Percentiles rank a stretch among this genome's conserved stretches.
Evolutionary conservation across 106 monocot species (phyloP).

Genomic region (Dendrobium nobile): DNA sequence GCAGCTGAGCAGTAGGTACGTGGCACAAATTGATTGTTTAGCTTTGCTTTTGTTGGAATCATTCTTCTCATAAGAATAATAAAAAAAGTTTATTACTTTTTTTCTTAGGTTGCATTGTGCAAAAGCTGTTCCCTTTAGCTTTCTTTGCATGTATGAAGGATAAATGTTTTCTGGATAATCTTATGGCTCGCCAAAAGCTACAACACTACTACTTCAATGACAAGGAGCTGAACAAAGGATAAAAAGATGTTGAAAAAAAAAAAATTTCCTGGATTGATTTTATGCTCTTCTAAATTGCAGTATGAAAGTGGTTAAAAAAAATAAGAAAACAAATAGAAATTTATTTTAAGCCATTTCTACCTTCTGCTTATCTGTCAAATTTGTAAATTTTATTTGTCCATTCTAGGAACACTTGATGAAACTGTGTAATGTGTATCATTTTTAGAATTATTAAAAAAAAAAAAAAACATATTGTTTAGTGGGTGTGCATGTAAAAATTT

Average conservation of each 20-base stretch:
- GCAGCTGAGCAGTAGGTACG: slow-evolving; percentile 23
- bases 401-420: too few species aligned
- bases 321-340: too few species aligned
- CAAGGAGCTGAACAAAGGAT: background rate
- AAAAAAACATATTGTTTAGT: too few species aligned
- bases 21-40: background rate
- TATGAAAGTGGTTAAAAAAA: too few species aligned
- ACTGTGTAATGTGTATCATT: too few species aligned
- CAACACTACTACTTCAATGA: background rate
- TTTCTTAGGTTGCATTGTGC: background rate
- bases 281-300: too few species aligned
- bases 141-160: background rate
- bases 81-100: background rate
- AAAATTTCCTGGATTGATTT: too few species aligned
- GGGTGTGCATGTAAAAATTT: too few species aligned
- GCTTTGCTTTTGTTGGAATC: background rate
- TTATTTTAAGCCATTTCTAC: too few species aligned
- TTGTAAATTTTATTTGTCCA: too few species aligned
- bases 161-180: background rate
- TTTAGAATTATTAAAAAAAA: too few species aligned
- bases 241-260: background rate
- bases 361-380: too few species aligned
- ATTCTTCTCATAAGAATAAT: background rate
- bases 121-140: background rate
- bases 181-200: background rate